Evolutionary conservation across 2,329 filamentous ascomycete species (phyloP).

Genomic region (Trichoderma lentiforme): DNA sequence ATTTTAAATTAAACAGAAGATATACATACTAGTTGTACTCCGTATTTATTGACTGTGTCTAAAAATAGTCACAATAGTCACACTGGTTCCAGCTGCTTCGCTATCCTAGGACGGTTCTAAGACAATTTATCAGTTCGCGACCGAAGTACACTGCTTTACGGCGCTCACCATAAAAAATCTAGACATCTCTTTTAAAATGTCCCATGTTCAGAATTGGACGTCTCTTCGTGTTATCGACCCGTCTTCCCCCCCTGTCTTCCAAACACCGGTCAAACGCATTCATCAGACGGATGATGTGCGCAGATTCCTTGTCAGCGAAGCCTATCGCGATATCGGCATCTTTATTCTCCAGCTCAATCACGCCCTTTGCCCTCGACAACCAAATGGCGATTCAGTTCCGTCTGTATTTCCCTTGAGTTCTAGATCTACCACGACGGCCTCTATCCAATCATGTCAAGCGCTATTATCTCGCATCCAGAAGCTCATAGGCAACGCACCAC

Average conservation of each 20-base stretch:
- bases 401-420: conserved; percentile 44
- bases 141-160: neutral
- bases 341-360: conserved; percentile 90
- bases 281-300: conserved; percentile 78
- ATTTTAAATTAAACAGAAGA: neutral
- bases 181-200: neutral
- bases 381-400: conserved; percentile 33
- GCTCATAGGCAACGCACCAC: conserved; percentile 75
- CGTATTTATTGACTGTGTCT: neutral
- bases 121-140: neutral
- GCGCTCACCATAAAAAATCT: neutral
- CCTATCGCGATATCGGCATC: conserved; percentile 81
- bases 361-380: conserved; percentile 70
- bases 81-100: neutral
- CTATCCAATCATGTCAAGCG: conserved; percentile 61
- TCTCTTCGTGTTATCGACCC: conserved; percentile 49
- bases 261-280: conserved; percentile 73
- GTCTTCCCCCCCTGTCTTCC: conserved; percentile 52
- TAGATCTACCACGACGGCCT: conserved; percentile 40
- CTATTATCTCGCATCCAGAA: conserved; percentile 63
- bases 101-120: neutral
- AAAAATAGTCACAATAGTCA: neutral
- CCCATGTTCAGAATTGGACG: conserved; percentile 1
- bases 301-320: conserved; percentile 74
- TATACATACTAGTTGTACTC: neutral